Base-by-base conservation (phyloP, 2,329 filamentous ascomycete species). In the Ceratocystis alfenasii region DNA sequence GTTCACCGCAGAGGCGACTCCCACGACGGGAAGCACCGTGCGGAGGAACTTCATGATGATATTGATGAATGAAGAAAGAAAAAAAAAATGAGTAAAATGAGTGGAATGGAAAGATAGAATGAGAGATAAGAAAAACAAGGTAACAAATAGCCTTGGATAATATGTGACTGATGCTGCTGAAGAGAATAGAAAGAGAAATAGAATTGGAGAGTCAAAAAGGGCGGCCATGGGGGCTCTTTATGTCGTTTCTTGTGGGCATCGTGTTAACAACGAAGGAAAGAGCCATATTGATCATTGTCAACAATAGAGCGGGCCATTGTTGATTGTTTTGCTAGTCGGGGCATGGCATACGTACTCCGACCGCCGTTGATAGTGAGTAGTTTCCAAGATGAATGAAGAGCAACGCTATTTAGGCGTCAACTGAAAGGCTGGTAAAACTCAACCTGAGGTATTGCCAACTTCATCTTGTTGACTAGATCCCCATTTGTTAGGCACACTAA, bases 1-100 rank as follows among this genome's bases (percentile, higher is more conserved):
- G 59, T 67, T 67, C 59, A 67, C 64, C 36, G 63, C 64, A 61
- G 66, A 67, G 50, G 66, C 63, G 36, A 67, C 66, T 60, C 66
- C 66, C 63, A 67, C 63, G 25, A 67, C 66, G n/a, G 66, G 66
- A 44, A 67, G 50, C 41, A 67, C 66, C 46, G 66, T 67, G 50
- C 64, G 66, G 50, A 67, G 63, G 59, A 67, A 67, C 63, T 67
- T 67, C 66, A 67, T 67, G 63, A 59, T 61, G 65, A 46, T 63
- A 48, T 50, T 63, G 62, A 59, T 59, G 55, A 48, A 65, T 60
- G 46, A 65, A 44, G 36, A 46, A 65, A 55, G 30, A 60, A 60
- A 60, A 65, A 65, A 25, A 28, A 46, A 65, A 55, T 20, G 33
- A 36, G 46, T 60, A 28, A 30, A 65, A 50, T 41, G 53, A 57